Conservation (phyloP, 202 grass and related monocot genomes). For the Setaria italica region DNA sequence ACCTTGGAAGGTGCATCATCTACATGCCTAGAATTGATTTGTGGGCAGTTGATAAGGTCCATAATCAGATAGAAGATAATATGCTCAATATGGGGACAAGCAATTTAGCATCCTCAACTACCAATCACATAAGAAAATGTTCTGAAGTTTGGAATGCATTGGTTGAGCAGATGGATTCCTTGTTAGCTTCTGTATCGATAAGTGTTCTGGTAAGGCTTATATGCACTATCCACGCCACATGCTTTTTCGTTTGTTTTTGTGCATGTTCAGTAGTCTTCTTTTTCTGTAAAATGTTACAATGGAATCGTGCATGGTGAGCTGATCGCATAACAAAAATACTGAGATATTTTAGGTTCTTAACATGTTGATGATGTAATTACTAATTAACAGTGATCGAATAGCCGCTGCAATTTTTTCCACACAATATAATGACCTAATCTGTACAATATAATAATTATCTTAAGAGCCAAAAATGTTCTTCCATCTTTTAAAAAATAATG, state of each 20-base stretch:
- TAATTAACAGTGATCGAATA: constrained; percentile 10
- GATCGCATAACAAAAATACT: not conserved
- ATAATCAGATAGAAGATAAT: constrained; percentile 48
- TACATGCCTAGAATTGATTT: constrained; percentile 99
- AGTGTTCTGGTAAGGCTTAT: constrained; percentile 80
- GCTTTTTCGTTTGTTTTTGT: constrained; percentile 19
- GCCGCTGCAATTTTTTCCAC: not conserved
- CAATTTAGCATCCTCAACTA: constrained; percentile 21
- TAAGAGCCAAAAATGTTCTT: not conserved
- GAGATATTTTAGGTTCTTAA: constrained; percentile 27
- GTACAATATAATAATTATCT: constrained; percentile 28
- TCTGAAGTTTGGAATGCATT: constrained; percentile 92
- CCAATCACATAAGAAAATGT: constrained; percentile 32
- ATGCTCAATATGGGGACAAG: constrained; percentile 31
- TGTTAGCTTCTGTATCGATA: constrained; percentile 75
- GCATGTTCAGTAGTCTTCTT: not conserved
- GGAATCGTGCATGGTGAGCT: constrained; percentile 12
- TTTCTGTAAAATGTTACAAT: constrained; percentile 22
- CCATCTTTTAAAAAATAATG: not conserved
- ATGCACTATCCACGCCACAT: constrained; percentile 22
- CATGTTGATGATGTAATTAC: constrained; percentile 12
- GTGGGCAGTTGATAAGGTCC: constrained; percentile 74
- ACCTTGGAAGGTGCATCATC: constrained; percentile 82
- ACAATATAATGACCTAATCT: constrained; percentile 28
- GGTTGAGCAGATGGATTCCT: constrained; percentile 85